Evolutionary conservation across 306 rosid species (phyloP).

Genomic region (Dryas drummondii): DNA sequence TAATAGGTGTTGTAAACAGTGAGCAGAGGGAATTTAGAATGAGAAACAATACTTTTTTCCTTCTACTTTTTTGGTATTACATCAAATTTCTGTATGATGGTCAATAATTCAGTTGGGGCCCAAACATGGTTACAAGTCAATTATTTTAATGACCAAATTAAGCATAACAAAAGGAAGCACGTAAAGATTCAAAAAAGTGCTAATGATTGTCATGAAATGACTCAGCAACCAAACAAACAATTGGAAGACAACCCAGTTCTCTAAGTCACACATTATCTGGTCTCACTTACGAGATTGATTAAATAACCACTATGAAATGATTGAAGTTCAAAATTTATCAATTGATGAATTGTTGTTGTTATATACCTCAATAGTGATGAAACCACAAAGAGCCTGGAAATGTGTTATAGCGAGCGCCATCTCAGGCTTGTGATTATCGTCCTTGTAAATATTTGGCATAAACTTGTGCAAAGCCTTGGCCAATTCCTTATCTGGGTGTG

Average conservation of each 20-base stretch:
- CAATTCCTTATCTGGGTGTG: slow-evolving; percentile 91
- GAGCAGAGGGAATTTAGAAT: no score
- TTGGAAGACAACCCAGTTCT: neutral
- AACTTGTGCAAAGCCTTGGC: slow-evolving; percentile 75
- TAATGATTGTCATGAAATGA: neutral
- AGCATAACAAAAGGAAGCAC: slow-evolving; percentile 5
- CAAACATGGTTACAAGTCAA: slow-evolving; percentile 1
- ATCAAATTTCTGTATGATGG: slow-evolving; percentile 1
- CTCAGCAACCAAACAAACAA: slow-evolving; percentile 3
- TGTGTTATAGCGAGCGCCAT: slow-evolving; percentile 84
- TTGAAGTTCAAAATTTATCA: no score
- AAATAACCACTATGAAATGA: no score
- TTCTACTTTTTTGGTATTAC: neutral
- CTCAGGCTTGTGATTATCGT: slow-evolving; percentile 95
- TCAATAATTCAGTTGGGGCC: neutral
- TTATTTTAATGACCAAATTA: slow-evolving; percentile 6
- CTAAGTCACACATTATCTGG: neutral
- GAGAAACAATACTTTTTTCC: neutral
- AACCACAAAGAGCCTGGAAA: slow-evolving; percentile 93
- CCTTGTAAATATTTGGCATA: slow-evolving; percentile 71
- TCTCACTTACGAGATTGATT: neutral
- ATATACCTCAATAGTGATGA: slow-evolving; percentile 63
- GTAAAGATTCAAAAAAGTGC: neutral
- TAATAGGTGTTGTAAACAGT: no score
- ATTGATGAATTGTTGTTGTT: no score